Evolutionary conservation across 2,329 filamentous ascomycete species (phyloP).

Genomic region (Apiospora malaysiana): DNA sequence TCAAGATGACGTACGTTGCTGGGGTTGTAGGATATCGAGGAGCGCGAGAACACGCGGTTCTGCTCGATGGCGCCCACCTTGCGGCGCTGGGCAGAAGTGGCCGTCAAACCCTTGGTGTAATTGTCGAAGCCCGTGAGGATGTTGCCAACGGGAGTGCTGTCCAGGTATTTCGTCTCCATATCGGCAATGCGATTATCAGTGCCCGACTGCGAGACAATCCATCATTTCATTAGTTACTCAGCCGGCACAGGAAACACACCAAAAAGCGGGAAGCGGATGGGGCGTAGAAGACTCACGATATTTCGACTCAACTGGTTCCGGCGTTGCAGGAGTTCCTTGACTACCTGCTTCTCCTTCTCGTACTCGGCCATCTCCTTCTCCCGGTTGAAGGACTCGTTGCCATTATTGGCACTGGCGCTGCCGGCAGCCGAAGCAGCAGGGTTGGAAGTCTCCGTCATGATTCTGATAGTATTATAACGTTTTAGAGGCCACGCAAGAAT

Average conservation of each 20-base stretch:
- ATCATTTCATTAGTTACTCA: not conserved
- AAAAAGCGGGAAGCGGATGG: not conserved
- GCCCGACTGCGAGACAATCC: not conserved
- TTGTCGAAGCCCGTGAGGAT: conserved; percentile 98
- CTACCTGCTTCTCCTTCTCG: conserved; percentile 54
- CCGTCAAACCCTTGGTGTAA: conserved; percentile 87
- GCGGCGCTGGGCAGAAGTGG: conserved; percentile 67
- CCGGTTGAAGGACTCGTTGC: conserved; percentile 22
- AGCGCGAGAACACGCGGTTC: conserved; percentile 75
- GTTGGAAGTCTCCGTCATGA: conserved; percentile 50
- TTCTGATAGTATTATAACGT: not conserved
- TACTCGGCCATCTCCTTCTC: conserved; percentile 46
- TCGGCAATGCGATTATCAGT: conserved; percentile 64
- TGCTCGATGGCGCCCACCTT: conserved; percentile 70
- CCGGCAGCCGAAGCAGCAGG: conserved; percentile 32
- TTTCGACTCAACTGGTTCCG: conserved; percentile 45
- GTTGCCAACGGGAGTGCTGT: conserved; percentile 88
- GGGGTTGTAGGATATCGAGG: conserved; percentile 66
- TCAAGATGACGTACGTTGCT: conserved; percentile 40
- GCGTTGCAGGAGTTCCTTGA: conserved; percentile 55
- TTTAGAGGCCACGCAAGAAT: not conserved
- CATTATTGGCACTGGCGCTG: conserved; percentile 21
- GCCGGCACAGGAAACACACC: not conserved
- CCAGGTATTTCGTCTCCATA: conserved; percentile 86
- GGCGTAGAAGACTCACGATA: conserved; percentile 39